Conservation (phyloP, 768 basidiomycete species). For the Agrocybe praecox region DNA sequence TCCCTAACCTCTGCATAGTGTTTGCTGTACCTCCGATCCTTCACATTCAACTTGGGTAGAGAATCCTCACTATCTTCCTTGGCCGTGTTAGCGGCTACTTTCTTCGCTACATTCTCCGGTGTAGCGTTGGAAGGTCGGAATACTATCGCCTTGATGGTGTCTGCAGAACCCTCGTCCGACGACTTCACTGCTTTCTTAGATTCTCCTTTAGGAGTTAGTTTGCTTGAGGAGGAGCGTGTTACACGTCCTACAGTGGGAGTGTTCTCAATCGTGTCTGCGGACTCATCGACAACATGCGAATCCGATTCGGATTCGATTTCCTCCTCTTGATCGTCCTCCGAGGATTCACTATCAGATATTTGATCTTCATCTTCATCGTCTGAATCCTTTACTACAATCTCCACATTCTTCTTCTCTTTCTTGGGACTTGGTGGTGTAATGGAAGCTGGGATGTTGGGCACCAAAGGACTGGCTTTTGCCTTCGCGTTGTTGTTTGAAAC, state of each 20-base stretch:
- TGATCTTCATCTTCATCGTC: not conserved
- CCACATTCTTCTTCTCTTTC: not conserved
- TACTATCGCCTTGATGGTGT: not conserved
- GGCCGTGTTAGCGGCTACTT: conserved; percentile 16
- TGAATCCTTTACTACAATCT: no score
- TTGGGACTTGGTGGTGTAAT: not conserved
- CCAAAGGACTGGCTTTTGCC: not conserved
- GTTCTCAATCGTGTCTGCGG: not conserved
- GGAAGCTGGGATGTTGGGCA: not conserved
- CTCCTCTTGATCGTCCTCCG: not conserved
- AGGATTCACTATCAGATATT: not conserved
- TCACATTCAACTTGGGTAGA: conserved; percentile 46
- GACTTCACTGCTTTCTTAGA: not conserved
- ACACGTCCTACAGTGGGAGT: not conserved
- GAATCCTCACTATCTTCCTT: conserved; percentile 12
- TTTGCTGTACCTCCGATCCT: conserved; percentile 53
- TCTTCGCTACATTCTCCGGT: conserved; percentile 15
- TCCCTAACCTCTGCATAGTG: conserved; percentile 47
- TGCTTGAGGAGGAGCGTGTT: conserved; percentile 1
- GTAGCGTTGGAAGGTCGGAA: conserved; percentile 12
- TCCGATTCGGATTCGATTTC: not conserved
- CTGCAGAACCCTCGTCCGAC: not conserved
- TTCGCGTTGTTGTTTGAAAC: conserved; percentile 30
- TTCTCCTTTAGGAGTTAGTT: not conserved
- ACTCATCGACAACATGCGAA: not conserved